Base-by-base conservation (phyloP, 495 filamentous ascomycete species). In the Daldinia grandis region DNA sequence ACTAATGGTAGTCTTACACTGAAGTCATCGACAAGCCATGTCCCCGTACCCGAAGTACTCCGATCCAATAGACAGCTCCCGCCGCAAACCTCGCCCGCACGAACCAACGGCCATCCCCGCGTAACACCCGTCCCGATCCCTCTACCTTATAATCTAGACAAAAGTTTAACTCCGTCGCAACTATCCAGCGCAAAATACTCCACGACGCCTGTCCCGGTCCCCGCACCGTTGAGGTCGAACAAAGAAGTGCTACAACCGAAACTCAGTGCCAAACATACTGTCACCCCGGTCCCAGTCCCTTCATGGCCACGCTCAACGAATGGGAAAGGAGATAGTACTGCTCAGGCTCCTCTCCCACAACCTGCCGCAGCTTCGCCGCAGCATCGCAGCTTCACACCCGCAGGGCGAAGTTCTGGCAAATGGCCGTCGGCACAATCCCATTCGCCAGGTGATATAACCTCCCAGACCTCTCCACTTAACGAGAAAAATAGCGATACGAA, bases 301-400 rank as follows among this genome's bases (percentile, higher is more conserved):
- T 54, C 57, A 31, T 64, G 47, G 40, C 42, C 69, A 21, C 54
- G 10, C 31, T 15, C 15, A 21, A 62, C 15, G 9, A 53, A 10
- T 21, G n/a, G 9, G 21, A 57, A 53, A 56, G 35, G 7, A 24
- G 51, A 62, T 25, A 31, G 38, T 15, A 17, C 57, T 9, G 25
- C 58, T 21, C 56, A 62, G 5, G 50, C 47, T 28, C 67, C 49
- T 9, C 37, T 58, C 14, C 35, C 62, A 38, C 33, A 59, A 1
- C 38, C 14, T 9, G 47, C 42, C 5, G 28, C 47, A 35, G 15
- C n/a, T 8, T 53, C 40, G 10, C 21, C 21, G 8, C 44, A 47
- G 19, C 59, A 64, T 31, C 47, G 57, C 31, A 42, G 66, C 38
- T 75, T 76, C 54, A 75, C 72, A 1, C 75, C 75, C 10, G 69